Base-by-base conservation (phyloP, 108 stramenopile species). In the Asterionellopsis glacialis region DNA sequence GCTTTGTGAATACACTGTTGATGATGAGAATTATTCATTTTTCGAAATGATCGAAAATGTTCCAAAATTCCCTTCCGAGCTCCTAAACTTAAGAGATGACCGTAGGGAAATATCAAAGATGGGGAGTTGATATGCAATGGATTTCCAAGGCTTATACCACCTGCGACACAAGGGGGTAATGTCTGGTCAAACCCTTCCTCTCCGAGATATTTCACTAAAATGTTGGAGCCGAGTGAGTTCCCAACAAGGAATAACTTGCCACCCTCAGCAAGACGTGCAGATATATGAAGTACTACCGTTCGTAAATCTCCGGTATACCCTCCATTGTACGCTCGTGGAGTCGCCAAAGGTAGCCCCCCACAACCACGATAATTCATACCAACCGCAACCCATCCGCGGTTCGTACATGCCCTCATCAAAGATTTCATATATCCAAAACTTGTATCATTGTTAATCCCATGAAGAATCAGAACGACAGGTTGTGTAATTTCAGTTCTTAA, bases 361-460 rank as follows among this genome's bases (percentile, higher is more conserved):
- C 82, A 83, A 26, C 92, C 92, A 18, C 92, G 72, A 57, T 90
- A 80, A 59, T 93, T 93, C 75, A 87, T 72, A 24, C 82, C 74
- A 24, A 73, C 82, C 3, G 88, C 86, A 63, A 86, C 64, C 88
- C 88, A 93, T 26, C 92, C 92, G n/a, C 82, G 75, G 26, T 73
- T 57, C 27, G 82, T 76, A 55, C 82, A 83, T 18, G 84, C 73
- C 16, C 80, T 78, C 73, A 83, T 81, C 63, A 88, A 65, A 45
- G 82, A 85, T 57, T 73, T 70, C 27, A 93, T 84, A 69, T 93
- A 93, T 50, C 88, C 92, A 65, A 93, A 93, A 58, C 74, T 76
- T 0, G 92, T 75, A 72, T 93, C 83, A 51, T 93, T 93, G 66
- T 93, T 93, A 65, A 93, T 86, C 9, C 92, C 92, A 54, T 90